phyloP scores from a whole-genome alignment of 345 rosid genomes.

The Camelina hispida region DNA sequence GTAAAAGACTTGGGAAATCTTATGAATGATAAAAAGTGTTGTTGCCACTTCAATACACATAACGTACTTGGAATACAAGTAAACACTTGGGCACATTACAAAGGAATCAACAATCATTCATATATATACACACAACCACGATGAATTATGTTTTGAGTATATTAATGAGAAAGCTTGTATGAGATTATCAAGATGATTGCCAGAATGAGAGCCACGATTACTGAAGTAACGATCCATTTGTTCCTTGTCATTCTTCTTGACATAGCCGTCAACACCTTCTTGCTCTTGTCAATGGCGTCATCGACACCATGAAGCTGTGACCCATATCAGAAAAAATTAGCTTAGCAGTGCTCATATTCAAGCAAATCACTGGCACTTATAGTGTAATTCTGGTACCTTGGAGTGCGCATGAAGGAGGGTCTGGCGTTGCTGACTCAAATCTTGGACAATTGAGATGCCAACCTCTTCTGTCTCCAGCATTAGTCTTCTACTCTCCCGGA shows the following conservation, averaged over 20 bases:
- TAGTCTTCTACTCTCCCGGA: constrained; percentile 85
- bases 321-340: background rate
- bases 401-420: constrained; percentile 81
- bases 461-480: constrained; percentile 91
- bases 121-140: constrained; percentile 26
- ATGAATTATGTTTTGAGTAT: constrained; percentile 17
- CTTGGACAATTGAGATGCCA: constrained; percentile 85
- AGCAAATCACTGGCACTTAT: background rate
- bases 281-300: constrained; percentile 86
- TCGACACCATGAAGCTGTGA: constrained; percentile 84
- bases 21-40: constrained; percentile 19
- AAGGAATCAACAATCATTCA: constrained; percentile 23
- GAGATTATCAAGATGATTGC: constrained; percentile 66
- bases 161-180: constrained; percentile 59
- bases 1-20: constrained; percentile 20
- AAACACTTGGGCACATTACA: constrained; percentile 8
- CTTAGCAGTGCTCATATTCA: background rate
- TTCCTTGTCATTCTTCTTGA: constrained; percentile 79
- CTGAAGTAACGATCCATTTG: constrained; percentile 70
- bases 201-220: constrained; percentile 68
- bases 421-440: constrained; percentile 86
- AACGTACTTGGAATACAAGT: constrained; percentile 22
- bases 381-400: constrained; percentile 49
- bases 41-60: constrained; percentile 21
- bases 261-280: constrained; percentile 70